Evolutionary conservation across 192 early-diverging fungal species (phyloP).

Genomic region (Paraglomus brasilianum): DNA sequence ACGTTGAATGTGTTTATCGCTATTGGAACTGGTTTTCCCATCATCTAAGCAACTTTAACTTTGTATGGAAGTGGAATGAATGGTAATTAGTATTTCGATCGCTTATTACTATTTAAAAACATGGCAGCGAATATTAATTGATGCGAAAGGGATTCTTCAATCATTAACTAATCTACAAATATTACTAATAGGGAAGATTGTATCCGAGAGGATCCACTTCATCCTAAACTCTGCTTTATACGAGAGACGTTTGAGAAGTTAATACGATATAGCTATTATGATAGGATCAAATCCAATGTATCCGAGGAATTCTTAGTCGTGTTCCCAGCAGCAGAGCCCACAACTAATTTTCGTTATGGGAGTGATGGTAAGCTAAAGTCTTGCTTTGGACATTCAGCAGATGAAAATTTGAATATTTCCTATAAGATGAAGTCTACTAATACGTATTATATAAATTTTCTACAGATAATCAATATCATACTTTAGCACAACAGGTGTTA

Average conservation of each 20-base stretch:
- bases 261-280: constrained; percentile 85
- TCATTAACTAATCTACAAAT: neutral
- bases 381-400: neutral
- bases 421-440: neutral
- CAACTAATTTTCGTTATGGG: constrained; percentile 71
- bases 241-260: constrained; percentile 84
- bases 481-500: constrained; percentile 41
- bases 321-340: constrained; percentile 64
- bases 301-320: constrained; percentile 63
- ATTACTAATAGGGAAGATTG: constrained; percentile 48
- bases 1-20: constrained; percentile 82
- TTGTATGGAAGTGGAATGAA: constrained; percentile 83
- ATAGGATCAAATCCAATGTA: constrained; percentile 77
- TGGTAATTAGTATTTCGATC: constrained; percentile 55
- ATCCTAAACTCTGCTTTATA: constrained; percentile 72
- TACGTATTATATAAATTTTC: neutral
- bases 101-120: neutral
- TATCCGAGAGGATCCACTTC: constrained; percentile 48
- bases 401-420: neutral
- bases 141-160: neutral
- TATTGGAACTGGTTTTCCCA: constrained; percentile 87
- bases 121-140: neutral
- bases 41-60: constrained; percentile 92
- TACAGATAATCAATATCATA: constrained; percentile 43
- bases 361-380: constrained; percentile 39